Conservation (phyloP, 306 rosid genomes). For the Medicago lupulina region DNA sequence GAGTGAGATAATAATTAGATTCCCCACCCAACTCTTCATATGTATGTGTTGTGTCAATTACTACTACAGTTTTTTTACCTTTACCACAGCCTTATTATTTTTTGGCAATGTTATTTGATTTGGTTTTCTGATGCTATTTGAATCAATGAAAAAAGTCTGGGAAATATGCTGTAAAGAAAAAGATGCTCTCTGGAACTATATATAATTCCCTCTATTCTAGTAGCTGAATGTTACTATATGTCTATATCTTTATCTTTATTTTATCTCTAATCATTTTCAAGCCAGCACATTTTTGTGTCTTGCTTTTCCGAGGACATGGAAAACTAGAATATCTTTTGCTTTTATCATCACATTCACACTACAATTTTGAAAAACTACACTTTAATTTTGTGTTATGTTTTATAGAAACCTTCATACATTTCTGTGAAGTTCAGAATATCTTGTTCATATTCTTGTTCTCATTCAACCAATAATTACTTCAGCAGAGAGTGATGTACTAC, state of each 20-base stretch:
- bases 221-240: conserved; percentile 12
- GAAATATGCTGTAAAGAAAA: conserved; percentile 38
- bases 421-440: neutral
- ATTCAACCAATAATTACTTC: no score
- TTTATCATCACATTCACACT: conserved; percentile 20
- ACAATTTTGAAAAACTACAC: neutral
- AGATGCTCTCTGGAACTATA: conserved; percentile 43
- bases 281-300: conserved; percentile 22
- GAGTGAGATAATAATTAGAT: conserved; percentile 44
- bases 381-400: neutral
- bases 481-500: no score
- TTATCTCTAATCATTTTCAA: conserved; percentile 57
- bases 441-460: neutral
- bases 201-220: neutral
- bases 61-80: conserved; percentile 8
- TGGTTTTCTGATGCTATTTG: conserved; percentile 31
- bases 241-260: conserved; percentile 45
- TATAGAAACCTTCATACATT: neutral
- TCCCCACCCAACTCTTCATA: conserved; percentile 26
- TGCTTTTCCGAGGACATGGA: conserved; percentile 40
- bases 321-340: conserved; percentile 1
- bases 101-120: conserved; percentile 8
- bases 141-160: conserved; percentile 31
- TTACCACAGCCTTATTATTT: conserved; percentile 43
- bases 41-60: conserved; percentile 35